phyloP scores from a whole-genome alignment of 1,284 basidiomycete species.

The Cutaneotrichosporon cutaneum region DNA sequence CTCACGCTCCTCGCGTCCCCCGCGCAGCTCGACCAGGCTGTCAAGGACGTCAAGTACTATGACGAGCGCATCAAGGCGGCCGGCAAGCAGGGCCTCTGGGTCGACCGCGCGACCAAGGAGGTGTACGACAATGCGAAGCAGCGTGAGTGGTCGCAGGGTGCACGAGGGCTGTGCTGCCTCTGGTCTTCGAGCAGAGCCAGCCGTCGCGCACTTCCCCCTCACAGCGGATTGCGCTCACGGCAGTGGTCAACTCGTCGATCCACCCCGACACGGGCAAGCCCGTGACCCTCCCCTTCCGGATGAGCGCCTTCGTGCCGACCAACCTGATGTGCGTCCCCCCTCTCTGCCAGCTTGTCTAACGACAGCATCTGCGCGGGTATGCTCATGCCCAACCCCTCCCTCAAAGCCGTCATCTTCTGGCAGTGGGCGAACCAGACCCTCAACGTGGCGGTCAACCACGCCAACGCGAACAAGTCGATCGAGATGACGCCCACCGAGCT shows the following conservation, averaged over 20 bases:
- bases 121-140: slow-evolving; percentile 54
- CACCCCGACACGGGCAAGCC: slow-evolving; percentile 57
- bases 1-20: slow-evolving; percentile 56
- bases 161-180: no score
- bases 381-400: slow-evolving; percentile 54
- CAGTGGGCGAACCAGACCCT: slow-evolving; percentile 59
- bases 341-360: slow-evolving; percentile 8
- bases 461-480: slow-evolving; percentile 57
- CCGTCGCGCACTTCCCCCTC: no score
- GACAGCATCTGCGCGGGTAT: slow-evolving; percentile 47
- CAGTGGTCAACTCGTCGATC: slow-evolving; percentile 55
- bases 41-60: slow-evolving; percentile 47
- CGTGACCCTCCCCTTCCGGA: slow-evolving; percentile 57
- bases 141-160: no score
- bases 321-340: slow-evolving; percentile 53
- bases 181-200: no score
- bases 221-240: not conserved
- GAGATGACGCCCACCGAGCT: slow-evolving; percentile 55
- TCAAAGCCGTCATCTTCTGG: slow-evolving; percentile 56
- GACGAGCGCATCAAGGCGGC: slow-evolving; percentile 47
- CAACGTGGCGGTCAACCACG: slow-evolving; percentile 52
- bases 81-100: slow-evolving; percentile 48
- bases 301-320: slow-evolving; percentile 59
- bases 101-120: slow-evolving; percentile 37
- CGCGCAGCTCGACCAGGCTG: slow-evolving; percentile 45